Conservation (phyloP, 1,139 yeast genomes). For the Hanseniaspora uvarum region DNA sequence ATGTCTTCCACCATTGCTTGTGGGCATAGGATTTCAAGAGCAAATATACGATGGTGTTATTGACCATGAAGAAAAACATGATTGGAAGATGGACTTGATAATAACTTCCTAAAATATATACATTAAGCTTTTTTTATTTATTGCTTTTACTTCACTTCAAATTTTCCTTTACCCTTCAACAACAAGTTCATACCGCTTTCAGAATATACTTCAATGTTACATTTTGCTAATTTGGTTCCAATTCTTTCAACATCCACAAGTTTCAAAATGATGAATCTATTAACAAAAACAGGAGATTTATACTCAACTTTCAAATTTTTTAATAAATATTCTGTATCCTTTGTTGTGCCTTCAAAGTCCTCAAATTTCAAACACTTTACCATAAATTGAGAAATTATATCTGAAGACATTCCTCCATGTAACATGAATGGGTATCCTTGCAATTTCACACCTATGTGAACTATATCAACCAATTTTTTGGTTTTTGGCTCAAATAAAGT, state of each 20-base stretch:
- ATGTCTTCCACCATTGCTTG: conserved; percentile 21
- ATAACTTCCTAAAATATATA: conserved; percentile 9
- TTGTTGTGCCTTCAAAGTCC: conserved; percentile 26
- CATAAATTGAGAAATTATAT: conserved; percentile 66
- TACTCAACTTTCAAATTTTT: conserved; percentile 34
- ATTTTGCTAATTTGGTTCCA: conserved; percentile 33
- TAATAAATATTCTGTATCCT: conserved; percentile 36
- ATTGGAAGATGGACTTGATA: conserved; percentile 15
- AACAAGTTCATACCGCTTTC: conserved; percentile 38
- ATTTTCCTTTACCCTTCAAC: conserved; percentile 37
- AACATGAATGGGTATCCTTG: conserved; percentile 82
- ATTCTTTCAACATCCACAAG: conserved; percentile 35
- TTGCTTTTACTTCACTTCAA: conserved; percentile 20
- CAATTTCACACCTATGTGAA: conserved; percentile 68
- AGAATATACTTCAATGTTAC: conserved; percentile 36
- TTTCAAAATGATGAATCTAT: conserved; percentile 62
- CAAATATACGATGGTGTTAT: conserved; percentile 61
- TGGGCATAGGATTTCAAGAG: conserved; percentile 44
- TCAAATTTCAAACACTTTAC: conserved; percentile 30
- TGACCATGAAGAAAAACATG: conserved; percentile 34
- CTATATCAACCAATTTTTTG: conserved; percentile 52
- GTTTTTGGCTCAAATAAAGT: conserved; percentile 51
- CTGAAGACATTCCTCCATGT: conserved; percentile 85
- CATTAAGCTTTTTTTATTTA: not conserved
- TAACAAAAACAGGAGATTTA: conserved; percentile 65